These are phyloP conservation scores for Xylariaceae sp. DNA, from an alignment of 2,329 filamentous ascomycete genomes.

Conservation along the genomic window DNA sequence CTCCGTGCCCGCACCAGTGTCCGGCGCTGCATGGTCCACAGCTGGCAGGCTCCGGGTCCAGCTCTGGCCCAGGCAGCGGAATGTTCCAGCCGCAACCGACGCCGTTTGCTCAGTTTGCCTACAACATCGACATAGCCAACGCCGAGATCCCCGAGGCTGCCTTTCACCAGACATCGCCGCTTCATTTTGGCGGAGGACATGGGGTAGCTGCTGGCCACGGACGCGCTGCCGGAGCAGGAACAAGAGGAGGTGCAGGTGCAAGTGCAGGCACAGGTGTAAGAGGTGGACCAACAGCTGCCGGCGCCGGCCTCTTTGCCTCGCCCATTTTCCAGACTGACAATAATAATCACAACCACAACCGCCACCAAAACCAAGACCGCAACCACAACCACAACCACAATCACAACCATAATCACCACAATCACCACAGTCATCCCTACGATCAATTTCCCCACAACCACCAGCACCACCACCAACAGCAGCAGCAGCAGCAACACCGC, in stretches of 20 bases:
- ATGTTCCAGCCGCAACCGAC: slow-evolving; percentile 51
- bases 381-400: slow-evolving; percentile 7
- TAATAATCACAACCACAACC: slow-evolving; percentile 8
- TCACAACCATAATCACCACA: slow-evolving; percentile 3
- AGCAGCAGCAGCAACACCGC: slow-evolving; percentile 8
- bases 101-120: slow-evolving; percentile 37
- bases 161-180: slow-evolving; percentile 22
- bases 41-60: slow-evolving; percentile 14
- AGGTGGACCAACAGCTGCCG: slow-evolving; percentile 14
- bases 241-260: slow-evolving; percentile 3
- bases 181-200: slow-evolving; percentile 18
- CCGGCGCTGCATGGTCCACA: slow-evolving; percentile 17
- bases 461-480: slow-evolving; percentile 3
- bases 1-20: too few relatives aligned
- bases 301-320: slow-evolving; percentile 17
- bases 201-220: slow-evolving; percentile 10
- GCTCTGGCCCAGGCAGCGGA: slow-evolving; percentile 21
- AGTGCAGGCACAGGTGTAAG: slow-evolving; percentile 7
- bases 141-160: slow-evolving; percentile 20
- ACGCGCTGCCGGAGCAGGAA: slow-evolving; percentile 6
- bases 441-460: neutral
- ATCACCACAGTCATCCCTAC: neutral
- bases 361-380: slow-evolving; percentile 8
- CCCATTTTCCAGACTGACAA: slow-evolving; percentile 7
- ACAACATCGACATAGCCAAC: slow-evolving; percentile 30